Base-by-base conservation (phyloP, 306 rosid species). In the Hippophae gyantsensis region DNA sequence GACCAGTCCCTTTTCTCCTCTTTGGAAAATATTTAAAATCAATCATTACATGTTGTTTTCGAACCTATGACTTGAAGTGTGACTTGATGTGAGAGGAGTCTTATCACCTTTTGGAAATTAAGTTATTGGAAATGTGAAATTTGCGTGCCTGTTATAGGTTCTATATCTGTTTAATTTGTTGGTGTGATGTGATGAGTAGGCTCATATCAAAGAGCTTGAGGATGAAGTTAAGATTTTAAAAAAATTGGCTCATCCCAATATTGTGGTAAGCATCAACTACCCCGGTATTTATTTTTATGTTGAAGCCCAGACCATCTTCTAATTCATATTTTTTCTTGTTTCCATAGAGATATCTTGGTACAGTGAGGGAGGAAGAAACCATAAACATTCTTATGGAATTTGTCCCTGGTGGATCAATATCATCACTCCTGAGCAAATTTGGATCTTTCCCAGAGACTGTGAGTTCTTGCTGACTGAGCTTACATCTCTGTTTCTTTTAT, bases 321-420 rank as follows among this genome's bases (percentile, higher is more conserved):
- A 62, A 77, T 49, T 18, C 42, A 64, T 23, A 49, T 11, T 23
- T 55, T 59, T 40, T 67, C 72, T 74, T 74, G 48, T 71, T 69
- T 52, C 64, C 57, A 58, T 56, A 93, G 99, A 84, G 99, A 81
- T 93, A 93, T 76, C 80, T 93, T 78, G 99, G 97, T 61, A 93
- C 97, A 2, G 95, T 82, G 57, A 84, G 97, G 72, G 99, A 93
- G 80, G 99, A 86, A 59, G 95, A 84, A 48, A 78, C 88, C 45
- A 58, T 93, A 66, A 93, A 93, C 80, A 93, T 93, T 79, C 78
- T 93, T 60, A 60, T 93, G 70, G 99, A 93, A 66, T 93, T 93
- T 89, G 97, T 93, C 49, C 89, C 99, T 52, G 99, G 99, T 71
- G 99, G 99, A 71, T 93, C 99, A 47, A 93, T 93, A 71, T 86